Base-by-base conservation (phyloP, 495 filamentous ascomycete genomes). In the Pseudotulostoma volvatum region DNA sequence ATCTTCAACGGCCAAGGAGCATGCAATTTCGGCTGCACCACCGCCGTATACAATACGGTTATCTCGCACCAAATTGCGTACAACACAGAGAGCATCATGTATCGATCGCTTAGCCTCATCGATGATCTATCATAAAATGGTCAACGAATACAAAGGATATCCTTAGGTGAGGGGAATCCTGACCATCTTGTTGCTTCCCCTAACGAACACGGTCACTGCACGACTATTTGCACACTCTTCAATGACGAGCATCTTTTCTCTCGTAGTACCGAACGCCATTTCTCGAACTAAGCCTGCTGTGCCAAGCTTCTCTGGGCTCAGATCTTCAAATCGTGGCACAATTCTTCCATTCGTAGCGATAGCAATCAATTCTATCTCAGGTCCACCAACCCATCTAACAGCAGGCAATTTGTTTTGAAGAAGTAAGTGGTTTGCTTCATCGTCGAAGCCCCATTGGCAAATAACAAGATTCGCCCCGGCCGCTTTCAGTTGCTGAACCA, bases 111-210 rank as follows among this genome's bases (percentile, higher is more conserved):
- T 94, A 33, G 90, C 92, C 58, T 99, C 92, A 57, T 99, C 92
- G 54, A 96, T 95, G 54, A 97, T 93, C 84, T 93, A 36, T 40
- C 45, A 30, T 21, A 18, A 17, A 33, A 43, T 30, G 9, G 34
- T 60, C 59, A 61, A n/a, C 11, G 35, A 34, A 41, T 1, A 31
- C n/a, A 8, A 31, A 18, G 5, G 34, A 32, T 33, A 44, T 31
- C 7, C 42, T 36, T 37, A 56, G n/a, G n/a, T n/a, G n/a, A n/a
- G n/a, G n/a, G n/a, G n/a, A n/a, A n/a, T n/a, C n/a, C 67, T 52
- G 53, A 87, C 84, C 90, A 99, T 99, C 71, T 96, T 99, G 71
- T 99, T 99, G 67, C 85, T 93, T 47, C 90, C 90, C 55, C 90
- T 68, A 34, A 99, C 78, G 54, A 99, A 99, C 32, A 90, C 74